Conservation (phyloP, 805 yeast genomes). For the Isabelozyma gotoi region DNA sequence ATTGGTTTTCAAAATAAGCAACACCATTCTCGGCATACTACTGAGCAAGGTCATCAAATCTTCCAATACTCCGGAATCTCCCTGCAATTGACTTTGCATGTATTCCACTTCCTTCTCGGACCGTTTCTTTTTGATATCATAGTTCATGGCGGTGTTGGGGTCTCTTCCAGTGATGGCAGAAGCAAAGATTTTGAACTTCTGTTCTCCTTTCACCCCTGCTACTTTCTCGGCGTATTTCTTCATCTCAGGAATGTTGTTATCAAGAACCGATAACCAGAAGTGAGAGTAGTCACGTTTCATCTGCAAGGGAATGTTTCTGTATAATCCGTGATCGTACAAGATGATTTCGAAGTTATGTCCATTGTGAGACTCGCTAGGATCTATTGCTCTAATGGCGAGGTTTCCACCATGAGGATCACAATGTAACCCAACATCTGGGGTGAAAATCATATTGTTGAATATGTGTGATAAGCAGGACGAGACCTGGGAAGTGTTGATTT, state of each 20-base stretch:
- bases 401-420: constrained; percentile 99
- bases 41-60: constrained; percentile 79
- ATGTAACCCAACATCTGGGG: constrained; percentile 87
- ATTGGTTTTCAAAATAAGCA: constrained; percentile 87
- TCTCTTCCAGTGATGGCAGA: constrained; percentile 96
- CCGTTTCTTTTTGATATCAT: constrained; percentile 56
- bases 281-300: constrained; percentile 82
- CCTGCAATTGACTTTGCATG: constrained; percentile 61
- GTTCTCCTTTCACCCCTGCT: constrained; percentile 74
- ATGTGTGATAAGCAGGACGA: constrained; percentile 84
- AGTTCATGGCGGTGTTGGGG: constrained; percentile 67
- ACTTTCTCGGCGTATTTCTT: constrained; percentile 69
- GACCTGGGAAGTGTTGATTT: constrained; percentile 75
- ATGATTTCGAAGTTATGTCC: constrained; percentile 86
- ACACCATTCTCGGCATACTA: constrained; percentile 78
- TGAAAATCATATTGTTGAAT: constrained; percentile 93
- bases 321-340: constrained; percentile 92
- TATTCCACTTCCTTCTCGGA: constrained; percentile 59
- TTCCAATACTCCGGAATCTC: constrained; percentile 62
- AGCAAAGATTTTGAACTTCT: constrained; percentile 75
- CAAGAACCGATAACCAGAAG: constrained; percentile 88
- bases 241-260: constrained; percentile 67
- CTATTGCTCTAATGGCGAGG: constrained; percentile 65
- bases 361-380: constrained; percentile 17
- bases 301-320: constrained; percentile 75